Percentiles rank a stretch among this genome's conserved stretches.
Evolutionary conservation across 2,329 filamentous ascomycete genomes (phyloP).

Genomic region (Sphaerulina musiva): DNA sequence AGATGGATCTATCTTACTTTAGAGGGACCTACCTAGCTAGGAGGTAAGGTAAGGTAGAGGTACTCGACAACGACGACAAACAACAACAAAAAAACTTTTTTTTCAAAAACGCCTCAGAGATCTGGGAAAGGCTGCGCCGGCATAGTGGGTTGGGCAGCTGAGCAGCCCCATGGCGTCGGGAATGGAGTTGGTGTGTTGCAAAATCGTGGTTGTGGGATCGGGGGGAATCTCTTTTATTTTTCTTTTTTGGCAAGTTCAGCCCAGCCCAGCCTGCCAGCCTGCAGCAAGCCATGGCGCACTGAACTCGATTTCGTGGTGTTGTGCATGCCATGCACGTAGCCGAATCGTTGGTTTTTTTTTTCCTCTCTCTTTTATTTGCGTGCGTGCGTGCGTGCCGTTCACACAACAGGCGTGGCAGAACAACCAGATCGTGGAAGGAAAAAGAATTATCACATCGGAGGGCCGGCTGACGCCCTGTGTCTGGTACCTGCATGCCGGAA

Average conservation of each 20-base stretch:
- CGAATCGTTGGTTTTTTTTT: too few species aligned
- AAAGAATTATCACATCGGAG: neutral
- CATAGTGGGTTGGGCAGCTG: slow-evolving; percentile 5
- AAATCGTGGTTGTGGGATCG: neutral
- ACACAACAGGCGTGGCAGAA: neutral
- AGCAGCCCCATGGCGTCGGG: slow-evolving; percentile 6
- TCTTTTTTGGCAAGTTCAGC: too few species aligned
- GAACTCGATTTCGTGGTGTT: too few species aligned
- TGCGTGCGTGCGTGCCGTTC: neutral
- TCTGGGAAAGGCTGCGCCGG: slow-evolving; percentile 2
- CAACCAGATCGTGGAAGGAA: neutral
- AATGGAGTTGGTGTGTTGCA: neutral
- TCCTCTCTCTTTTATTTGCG: too few species aligned
- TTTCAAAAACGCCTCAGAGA: neutral
- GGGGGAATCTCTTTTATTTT: too few species aligned
- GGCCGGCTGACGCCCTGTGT: neutral
- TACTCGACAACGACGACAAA: too few species aligned
- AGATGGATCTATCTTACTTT: too few species aligned
- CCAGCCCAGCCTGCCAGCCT: too few species aligned
- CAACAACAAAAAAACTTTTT: neutral
- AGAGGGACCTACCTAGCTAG: too few species aligned
- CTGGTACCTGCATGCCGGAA: slow-evolving; percentile 14
- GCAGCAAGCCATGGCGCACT: too few species aligned
- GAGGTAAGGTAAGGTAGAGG: too few species aligned
- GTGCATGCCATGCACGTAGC: neutral